Evolutionary conservation across 495 filamentous ascomycete genomes (phyloP), one percentile per base, ranked within the genome.

Genomic region (Pseudotulostoma volvatum): DNA sequence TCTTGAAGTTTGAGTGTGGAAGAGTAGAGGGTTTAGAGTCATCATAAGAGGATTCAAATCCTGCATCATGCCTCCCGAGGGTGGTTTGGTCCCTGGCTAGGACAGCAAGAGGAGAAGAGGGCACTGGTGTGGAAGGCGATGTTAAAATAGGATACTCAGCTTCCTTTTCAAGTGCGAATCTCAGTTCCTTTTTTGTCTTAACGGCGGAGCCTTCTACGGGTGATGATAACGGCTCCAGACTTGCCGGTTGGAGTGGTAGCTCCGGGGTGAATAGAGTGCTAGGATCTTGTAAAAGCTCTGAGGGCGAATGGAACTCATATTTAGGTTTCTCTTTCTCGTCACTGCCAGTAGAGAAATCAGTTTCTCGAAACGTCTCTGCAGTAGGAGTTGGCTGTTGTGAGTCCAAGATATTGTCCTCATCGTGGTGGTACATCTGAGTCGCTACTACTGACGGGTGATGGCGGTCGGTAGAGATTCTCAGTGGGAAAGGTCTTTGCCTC

Each of bases 271-370:
- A 52, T n/a, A n/a, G n/a, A 5, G 31, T 33, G 13, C 18, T 44
- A 0, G 60, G 58, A 21, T 67, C 58, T 11, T 55, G 57, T 3
- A 67, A 36, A 4, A 67, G 53, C 31, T 67, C 64, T 0, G 61
- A 62, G 1, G 60, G 59, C 33, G 64, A 64, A 38, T 67, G 62
- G 42, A 66, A 65, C 31, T 67, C 62, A 32, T 64, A 66, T 3
- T 53, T 60, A 1, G 46, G 59, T 42, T 56, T 57, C 13, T 49
- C 40, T 33, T 48, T 60, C 46, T 52, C 56, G 19, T 39, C 35
- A 4, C 33, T 9, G 9, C 33, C 33, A 9, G 33, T 33, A 36
- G 7, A 19, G 11, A 36, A 7, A 9, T 37, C 20, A 28, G 5
- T 41, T 11, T 19, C 23, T 13, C 13, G 31, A 33, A 55, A 57